Evolutionary conservation across 2,329 filamentous ascomycete species (phyloP), one percentile per base, ranked within the genome.

Genomic region (Trichoderma afroharzianum): DNA sequence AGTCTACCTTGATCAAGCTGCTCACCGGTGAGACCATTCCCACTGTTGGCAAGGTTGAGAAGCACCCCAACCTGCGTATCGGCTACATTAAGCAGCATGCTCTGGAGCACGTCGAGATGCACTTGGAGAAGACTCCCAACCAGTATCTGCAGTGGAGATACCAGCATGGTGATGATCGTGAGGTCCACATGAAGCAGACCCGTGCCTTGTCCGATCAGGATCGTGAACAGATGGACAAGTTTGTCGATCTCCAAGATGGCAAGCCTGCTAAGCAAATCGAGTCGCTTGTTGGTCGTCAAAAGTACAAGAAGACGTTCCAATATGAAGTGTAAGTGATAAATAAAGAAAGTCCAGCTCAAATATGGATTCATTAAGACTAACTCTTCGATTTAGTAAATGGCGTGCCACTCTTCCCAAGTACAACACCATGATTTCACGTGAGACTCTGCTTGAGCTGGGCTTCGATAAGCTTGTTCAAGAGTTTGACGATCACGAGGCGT

Each of bases 61-160:
- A 98, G 87, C 96, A 99, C 82, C 96, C 96, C 76, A 99, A 99
- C 82, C 85, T 99, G 79, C 95, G 96, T 87, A 98, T 99, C 78
- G 96, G 96, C 69, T 99, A 99, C 86, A 98, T 99, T 86, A 98
- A 98, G 86, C 96, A 99, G 85, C 96, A 99, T 82, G 96, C 96
- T 58, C 88, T 99, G 14, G 96, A 99, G 86, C 96, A 99, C 89
- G 96, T 99, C 12, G 95, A 99, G 84, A 97, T 98, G 95, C 96
- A 99, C 80, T 86, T 98, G 76, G 96, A 99, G 83, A 99, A 99
- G 89, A 99, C 96, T 0, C 96, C 96, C 53, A 98, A 97, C 81
- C 96, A 99, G 83, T 99, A 99, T 80, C 88, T 99, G 39, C 96
- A 98, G 83, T 99, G 96, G 96, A 93, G 96, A 78, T 99, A 98